Evolutionary conservation across 2,329 filamentous ascomycete genomes (phyloP).

Genomic region (Apiospora hydei): DNA sequence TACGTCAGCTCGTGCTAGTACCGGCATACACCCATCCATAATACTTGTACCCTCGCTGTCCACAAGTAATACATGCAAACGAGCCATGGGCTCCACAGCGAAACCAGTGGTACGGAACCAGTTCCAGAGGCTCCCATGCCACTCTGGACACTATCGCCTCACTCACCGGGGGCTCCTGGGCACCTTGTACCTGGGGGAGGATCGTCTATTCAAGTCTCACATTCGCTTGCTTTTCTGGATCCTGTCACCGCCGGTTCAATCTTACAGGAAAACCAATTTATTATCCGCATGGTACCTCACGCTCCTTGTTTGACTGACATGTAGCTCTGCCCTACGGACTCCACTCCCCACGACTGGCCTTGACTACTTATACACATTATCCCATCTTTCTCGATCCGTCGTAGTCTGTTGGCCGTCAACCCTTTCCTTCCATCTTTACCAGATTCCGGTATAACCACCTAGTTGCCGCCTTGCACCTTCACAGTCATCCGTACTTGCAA

Average conservation of each 20-base stretch:
- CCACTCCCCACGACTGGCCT: slow-evolving; percentile 18
- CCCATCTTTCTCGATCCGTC: slow-evolving; percentile 21
- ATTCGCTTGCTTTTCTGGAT: slow-evolving; percentile 25
- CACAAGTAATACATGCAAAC: slow-evolving; percentile 23
- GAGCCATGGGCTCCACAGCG: slow-evolving; percentile 21
- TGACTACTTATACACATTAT: slow-evolving; percentile 21
- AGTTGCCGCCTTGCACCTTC: neutral
- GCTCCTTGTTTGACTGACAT: slow-evolving; percentile 20
- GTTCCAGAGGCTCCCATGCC: slow-evolving; percentile 22
- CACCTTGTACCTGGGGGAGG: slow-evolving; percentile 22
- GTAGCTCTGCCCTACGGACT: slow-evolving; percentile 24
- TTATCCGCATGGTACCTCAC: slow-evolving; percentile 17
- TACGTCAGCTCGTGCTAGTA: slow-evolving; percentile 24
- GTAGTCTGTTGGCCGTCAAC: slow-evolving; percentile 15
- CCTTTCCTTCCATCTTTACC: slow-evolving; percentile 17
- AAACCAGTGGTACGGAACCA: slow-evolving; percentile 24
- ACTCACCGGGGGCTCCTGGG: slow-evolving; percentile 23
- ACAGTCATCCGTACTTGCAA: neutral
- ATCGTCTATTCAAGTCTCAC: slow-evolving; percentile 24
- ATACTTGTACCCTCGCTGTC: slow-evolving; percentile 15
- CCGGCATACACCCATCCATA: slow-evolving; percentile 24
- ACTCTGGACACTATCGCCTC: slow-evolving; percentile 20
- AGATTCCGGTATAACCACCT: neutral
- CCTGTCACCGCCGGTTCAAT: slow-evolving; percentile 25
- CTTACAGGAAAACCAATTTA: slow-evolving; percentile 22